Evolutionary conservation across 768 basidiomycete species (phyloP).

Genomic region (Hypholoma fasciculare): DNA sequence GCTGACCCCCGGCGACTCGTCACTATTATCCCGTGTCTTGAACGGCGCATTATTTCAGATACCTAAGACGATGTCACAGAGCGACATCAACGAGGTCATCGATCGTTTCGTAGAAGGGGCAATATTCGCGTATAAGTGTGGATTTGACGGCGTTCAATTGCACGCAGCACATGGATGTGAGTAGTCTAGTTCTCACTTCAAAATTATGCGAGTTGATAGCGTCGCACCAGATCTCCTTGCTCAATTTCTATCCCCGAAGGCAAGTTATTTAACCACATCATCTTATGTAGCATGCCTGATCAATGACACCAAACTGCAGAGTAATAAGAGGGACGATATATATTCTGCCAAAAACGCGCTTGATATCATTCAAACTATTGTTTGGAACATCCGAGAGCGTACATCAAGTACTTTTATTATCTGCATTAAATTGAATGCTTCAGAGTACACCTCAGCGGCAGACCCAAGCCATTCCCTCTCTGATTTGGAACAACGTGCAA

Average conservation of each 20-base stretch:
- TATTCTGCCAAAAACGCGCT: slow-evolving; percentile 56
- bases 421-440: slow-evolving; percentile 80
- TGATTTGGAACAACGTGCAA: slow-evolving; percentile 42
- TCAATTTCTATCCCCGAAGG: slow-evolving; percentile 77
- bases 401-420: slow-evolving; percentile 64
- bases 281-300: not conserved
- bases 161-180: slow-evolving; percentile 87
- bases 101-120: slow-evolving; percentile 70
- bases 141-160: slow-evolving; percentile 86
- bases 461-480: slow-evolving; percentile 12
- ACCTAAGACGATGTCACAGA: slow-evolving; percentile 56
- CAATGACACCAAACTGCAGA: slow-evolving; percentile 7
- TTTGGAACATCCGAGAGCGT: slow-evolving; percentile 51
- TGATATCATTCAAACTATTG: slow-evolving; percentile 57
- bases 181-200: slow-evolving; percentile 25
- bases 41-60: slow-evolving; percentile 60
- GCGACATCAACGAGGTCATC: slow-evolving; percentile 64
- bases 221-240: slow-evolving; percentile 66
- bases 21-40: slow-evolving; percentile 35
- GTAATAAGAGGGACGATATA: slow-evolving; percentile 51
- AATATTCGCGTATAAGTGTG: slow-evolving; percentile 56
- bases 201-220: not conserved
- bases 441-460: slow-evolving; percentile 58
- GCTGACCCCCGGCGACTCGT: slow-evolving; percentile 31
- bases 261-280: slow-evolving; percentile 18